Base-by-base conservation (phyloP, 352 stramenopile species). In the Thalassiosira hispida region DNA sequence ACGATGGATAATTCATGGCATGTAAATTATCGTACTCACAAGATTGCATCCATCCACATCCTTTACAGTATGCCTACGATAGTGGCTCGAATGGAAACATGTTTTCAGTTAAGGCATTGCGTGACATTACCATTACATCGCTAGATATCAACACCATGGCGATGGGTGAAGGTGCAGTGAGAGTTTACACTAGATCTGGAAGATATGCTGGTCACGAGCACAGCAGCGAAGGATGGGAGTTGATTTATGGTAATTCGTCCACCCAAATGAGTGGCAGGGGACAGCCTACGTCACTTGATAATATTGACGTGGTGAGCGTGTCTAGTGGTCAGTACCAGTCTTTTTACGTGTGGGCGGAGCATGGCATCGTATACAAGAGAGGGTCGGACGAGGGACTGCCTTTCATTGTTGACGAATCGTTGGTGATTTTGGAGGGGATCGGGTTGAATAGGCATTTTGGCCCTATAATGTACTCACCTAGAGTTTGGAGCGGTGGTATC, bases 71-170 rank as follows among this genome's bases (percentile, higher is more conserved):
- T n/a, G n/a, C n/a, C n/a, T n/a, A n/a, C 49, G 61, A 66, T 40
- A 27, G 63, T 27, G 73, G 73, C 20, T 71, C 64, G 42, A 49
- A 33, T 9, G 73, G 73, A 2, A 66, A 68, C 16, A 73, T 82
- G 65, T 82, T 82, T 38, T 60, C 33, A 14, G 29, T 82, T 20
- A 46, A 77, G 59, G 73, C 73, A 18, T 46, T 65, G 23, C 64
- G 73, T n/a, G 22, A 60, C 20, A 22, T 82, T 16, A 14, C n/a
- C 5, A 67, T 82, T 27, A 67, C 64, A 47, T 76, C 73, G 14
- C 60, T 82, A 29, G 47, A 27, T 0, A 73, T 82, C 11, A 76
- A 82, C 44, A 20, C 73, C n/a, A 72, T 40, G 7, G 51, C 56
- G 7, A 29, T 38, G 63, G 73, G 73, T 53, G 6, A 31, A 16